Evolutionary conservation across 331 rosid species (phyloP).

Genomic region (Quercus lobata): DNA sequence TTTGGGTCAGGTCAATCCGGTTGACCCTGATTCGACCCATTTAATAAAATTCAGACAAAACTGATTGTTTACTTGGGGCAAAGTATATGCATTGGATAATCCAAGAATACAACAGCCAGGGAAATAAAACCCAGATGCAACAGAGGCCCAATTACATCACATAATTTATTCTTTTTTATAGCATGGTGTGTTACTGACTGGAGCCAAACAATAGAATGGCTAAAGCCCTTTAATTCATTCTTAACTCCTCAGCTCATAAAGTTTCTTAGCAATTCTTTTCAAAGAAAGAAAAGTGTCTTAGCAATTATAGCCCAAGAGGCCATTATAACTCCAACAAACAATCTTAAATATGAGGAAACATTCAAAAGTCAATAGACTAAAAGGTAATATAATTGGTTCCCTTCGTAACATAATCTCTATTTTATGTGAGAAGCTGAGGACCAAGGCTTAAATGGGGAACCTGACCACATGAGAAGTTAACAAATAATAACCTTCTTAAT

Average conservation of each 20-base stretch:
- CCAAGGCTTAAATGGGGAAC: background rate
- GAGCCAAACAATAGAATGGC: background rate
- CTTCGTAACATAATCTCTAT: background rate
- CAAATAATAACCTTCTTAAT: slow-evolving; percentile 35
- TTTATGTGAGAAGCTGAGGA: background rate
- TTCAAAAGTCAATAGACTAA: background rate
- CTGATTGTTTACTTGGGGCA: too few species aligned
- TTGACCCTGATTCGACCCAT: too few species aligned
- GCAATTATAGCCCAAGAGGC: background rate
- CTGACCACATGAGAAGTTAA: slow-evolving; percentile 8
- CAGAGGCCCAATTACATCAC: background rate
- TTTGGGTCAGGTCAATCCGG: too few species aligned
- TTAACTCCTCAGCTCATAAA: background rate
- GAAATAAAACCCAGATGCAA: background rate
- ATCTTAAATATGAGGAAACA: background rate
- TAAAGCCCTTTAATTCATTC: background rate
- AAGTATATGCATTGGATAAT: background rate
- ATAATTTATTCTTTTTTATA: background rate
- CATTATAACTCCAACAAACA: background rate
- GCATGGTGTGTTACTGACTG: background rate
- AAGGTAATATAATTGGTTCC: background rate
- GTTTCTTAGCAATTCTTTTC: too few species aligned
- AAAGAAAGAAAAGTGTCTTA: background rate
- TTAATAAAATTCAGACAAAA: accelerated
- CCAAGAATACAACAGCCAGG: background rate